Percentiles rank a stretch among this genome's conserved stretches.
These are phyloP conservation scores for Candida sp. DNA, from an alignment of 1,139 yeast species.

Conservation along the genomic window DNA sequence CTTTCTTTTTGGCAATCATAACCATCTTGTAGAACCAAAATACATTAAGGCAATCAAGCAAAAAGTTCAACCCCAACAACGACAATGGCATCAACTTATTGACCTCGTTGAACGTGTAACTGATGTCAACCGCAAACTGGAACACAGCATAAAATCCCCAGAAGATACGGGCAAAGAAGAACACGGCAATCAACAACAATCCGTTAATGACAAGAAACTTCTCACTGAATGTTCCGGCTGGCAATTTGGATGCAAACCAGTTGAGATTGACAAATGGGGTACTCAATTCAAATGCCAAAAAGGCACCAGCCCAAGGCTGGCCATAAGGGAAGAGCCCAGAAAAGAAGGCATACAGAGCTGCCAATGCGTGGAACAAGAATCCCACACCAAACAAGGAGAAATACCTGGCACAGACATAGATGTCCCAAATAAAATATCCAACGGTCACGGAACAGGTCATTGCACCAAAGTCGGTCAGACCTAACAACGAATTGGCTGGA, in stretches of 20 bases:
- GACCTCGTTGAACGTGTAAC: conserved; percentile 32
- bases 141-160: conserved; percentile 87
- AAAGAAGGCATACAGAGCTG: conserved; percentile 76
- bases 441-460: conserved; percentile 72
- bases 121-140: conserved; percentile 58
- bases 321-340: conserved; percentile 55
- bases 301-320: conserved; percentile 82
- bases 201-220: conserved; percentile 70
- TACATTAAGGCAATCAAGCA: conserved; percentile 70
- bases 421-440: conserved; percentile 96
- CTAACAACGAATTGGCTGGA: conserved; percentile 52
- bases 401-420: conserved; percentile 64
- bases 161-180: conserved; percentile 77
- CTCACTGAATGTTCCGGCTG: conserved; percentile 57
- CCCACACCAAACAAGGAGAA: conserved; percentile 77
- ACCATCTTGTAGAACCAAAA: conserved; percentile 89
- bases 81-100: conserved; percentile 32
- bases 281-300: conserved; percentile 85
- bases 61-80: conserved; percentile 64
- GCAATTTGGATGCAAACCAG: conserved; percentile 86
- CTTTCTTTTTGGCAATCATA: conserved; percentile 62
- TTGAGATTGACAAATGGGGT: conserved; percentile 93
- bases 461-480: conserved; percentile 75
- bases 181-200: conserved; percentile 63
- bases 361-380: conserved; percentile 83